These are phyloP conservation scores for Podospora pseudocomata DNA, from an alignment of 495 filamentous ascomycete species.

Conservation along the genomic window DNA sequence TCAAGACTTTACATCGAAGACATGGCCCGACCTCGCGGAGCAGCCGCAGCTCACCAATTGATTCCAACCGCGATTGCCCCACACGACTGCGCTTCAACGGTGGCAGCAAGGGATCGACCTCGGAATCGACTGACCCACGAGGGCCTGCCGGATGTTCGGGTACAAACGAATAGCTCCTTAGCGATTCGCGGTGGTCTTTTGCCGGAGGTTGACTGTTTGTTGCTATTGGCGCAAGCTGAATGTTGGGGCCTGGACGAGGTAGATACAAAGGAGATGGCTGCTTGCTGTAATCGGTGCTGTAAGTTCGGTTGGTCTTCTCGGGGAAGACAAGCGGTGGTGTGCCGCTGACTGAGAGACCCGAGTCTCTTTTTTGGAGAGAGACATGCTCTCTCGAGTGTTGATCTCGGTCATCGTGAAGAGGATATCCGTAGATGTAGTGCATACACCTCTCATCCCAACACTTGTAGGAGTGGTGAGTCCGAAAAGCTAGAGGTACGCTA, in stretches of 20 bases:
- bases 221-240: conserved; percentile 38
- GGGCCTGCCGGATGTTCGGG: conserved; percentile 38
- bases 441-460: conserved; percentile 50
- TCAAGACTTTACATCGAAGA: conserved; percentile 42
- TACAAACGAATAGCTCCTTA: conserved; percentile 42
- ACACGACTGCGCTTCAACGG: conserved; percentile 48
- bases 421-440: conserved; percentile 51
- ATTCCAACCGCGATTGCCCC: conserved; percentile 45
- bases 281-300: conserved; percentile 36
- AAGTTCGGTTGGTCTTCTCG: conserved; percentile 31
- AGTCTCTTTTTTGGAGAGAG: conserved; percentile 40
- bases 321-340: conserved; percentile 38
- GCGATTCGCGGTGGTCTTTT: conserved; percentile 43
- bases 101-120: conserved; percentile 48
- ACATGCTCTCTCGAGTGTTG: conserved; percentile 45
- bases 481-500: conserved; percentile 38
- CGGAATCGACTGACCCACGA: conserved; percentile 45
- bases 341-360: conserved; percentile 40
- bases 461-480: conserved; percentile 44
- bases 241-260: conserved; percentile 38
- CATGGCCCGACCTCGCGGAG: conserved; percentile 44
- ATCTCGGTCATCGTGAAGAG: conserved; percentile 43
- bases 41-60: conserved; percentile 48
- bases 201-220: conserved; percentile 29
- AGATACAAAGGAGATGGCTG: conserved; percentile 35